Evolutionary conservation across 805 yeast species (phyloP), one percentile per base, ranked within the genome.

Genomic region (Dipodascus geniculatus): DNA sequence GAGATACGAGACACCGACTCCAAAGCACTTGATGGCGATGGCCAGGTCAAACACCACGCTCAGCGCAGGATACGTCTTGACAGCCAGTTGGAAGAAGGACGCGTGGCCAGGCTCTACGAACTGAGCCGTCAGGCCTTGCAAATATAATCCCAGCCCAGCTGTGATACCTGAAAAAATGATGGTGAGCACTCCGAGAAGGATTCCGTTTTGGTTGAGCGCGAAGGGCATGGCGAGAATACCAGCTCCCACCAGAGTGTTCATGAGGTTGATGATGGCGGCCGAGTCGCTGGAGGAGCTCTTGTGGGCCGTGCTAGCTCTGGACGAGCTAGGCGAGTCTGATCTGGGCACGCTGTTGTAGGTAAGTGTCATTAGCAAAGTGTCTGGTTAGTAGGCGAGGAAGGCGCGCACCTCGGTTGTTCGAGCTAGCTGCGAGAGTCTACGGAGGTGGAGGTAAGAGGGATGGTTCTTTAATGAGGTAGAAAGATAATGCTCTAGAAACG

Each of bases 181-280:
- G 49, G 82, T 75, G 22, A 72, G 51, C 1, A 75, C 60, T 0
- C 90, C 91, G 22, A 80, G 68, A 2, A 77, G 51, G 3, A 83
- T 64, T 9, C 89, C 87, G 63, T 85, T 84, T 19, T 83, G 72
- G 48, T 74, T 71, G 62, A 81, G 76, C 1, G 90, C 85, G 57
- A 75, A 80, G 2, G 93, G 90, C 74, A 85, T 77, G 19, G 89
- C 87, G 50, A 85, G 75, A 60, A 85, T 71, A 0, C 93, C 93
- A 0, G 93, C 88, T 2, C 91, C 91, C 22, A 83, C 73, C 54
- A 84, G 82, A 47, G 91, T 85, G 66, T 85, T 85, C 55, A 81
- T 71, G 50, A 86, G 72, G 68, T 83, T 83, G 58, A 83, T 73
- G 23, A 78, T 66, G 4, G 87, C 79, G 2, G 87, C 80, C 2